Conservation (phyloP, 129 eudicot species). For the Sambucus nigra region DNA sequence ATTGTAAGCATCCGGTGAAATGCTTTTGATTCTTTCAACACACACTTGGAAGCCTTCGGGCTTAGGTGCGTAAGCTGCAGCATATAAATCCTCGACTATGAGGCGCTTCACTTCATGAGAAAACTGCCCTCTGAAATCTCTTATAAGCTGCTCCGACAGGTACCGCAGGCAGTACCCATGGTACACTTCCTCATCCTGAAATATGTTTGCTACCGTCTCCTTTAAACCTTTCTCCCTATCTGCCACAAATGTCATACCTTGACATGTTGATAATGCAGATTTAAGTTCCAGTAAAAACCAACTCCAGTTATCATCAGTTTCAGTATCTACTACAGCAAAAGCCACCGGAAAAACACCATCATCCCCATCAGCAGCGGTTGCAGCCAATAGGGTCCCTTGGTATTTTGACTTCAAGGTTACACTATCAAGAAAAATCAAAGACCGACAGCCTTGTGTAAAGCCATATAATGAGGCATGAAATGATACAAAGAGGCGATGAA, state of each 20-base stretch:
- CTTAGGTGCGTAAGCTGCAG: constrained; percentile 66
- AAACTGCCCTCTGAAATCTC: constrained; percentile 66
- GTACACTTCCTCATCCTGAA: constrained; percentile 43
- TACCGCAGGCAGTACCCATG: constrained; percentile 68
- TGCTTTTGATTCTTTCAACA: constrained; percentile 58
- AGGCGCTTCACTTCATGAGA: constrained; percentile 89
- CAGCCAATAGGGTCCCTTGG: constrained; percentile 84
- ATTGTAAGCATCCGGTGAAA: constrained; percentile 72
- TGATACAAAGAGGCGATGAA: constrained; percentile 80
- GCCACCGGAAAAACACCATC: constrained; percentile 92
- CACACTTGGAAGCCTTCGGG: constrained; percentile 56
- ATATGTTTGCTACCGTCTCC: constrained; percentile 58
- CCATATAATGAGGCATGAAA: constrained; percentile 74
- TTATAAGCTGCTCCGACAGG: constrained; percentile 62
- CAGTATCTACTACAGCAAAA: constrained; percentile 79
- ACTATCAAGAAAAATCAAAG: constrained; percentile 77
- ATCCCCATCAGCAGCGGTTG: constrained; percentile 84
- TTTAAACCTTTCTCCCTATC: constrained; percentile 69
- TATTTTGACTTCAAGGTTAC: constrained; percentile 71
- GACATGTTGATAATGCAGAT: constrained; percentile 40
- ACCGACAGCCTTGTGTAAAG: constrained; percentile 82
- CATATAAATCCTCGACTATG: constrained; percentile 65
- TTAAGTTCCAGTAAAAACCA: constrained; percentile 82
- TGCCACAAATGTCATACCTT: constrained; percentile 63
- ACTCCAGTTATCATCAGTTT: constrained; percentile 73